Evolutionary conservation across 2,329 filamentous ascomycete genomes (phyloP), one percentile per base, ranked within the genome.

Genomic region (Xylariaceae sp.): DNA sequence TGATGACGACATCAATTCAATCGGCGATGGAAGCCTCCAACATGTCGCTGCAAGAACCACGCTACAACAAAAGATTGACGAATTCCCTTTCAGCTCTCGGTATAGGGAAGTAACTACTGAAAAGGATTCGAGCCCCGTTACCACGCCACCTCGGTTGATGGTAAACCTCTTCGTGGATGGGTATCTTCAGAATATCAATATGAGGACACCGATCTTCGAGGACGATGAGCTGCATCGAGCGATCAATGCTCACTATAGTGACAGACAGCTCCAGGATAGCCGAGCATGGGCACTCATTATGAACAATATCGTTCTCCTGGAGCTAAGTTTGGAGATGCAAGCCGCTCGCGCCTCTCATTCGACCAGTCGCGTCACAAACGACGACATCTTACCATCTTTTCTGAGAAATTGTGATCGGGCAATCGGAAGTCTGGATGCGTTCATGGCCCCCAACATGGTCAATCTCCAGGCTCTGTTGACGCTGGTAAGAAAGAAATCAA

Each of bases 301-400:
- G 16, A 61, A 58, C 40, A 60, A 59, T 16, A 50, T 60, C 16
- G 51, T 57, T 31, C 47, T 60, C 11, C 47, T 61, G 2, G 54
- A 55, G 22, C 47, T 61, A 3, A 48, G 57, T 7, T 38, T 61
- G 13, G 59, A 60, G 22, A 54, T 54, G 5, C 58, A 60, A 41
- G 50, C 50, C 13, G 48, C 47, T 18, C 50, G 53, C 11, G 48
- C 46, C 31, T 49, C 45, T 11, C 43, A 47, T 16, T 54, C 57
- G 9, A 49, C 43, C 36, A 53, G 48, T 6, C 47, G 53, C 11
- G 44, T 45, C 12, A 54, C 55, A 33, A 56, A 58, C 33, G 51
- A 60, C 28, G 59, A 60, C n/a, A 50, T 61, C 6, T 9, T 61
- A 7, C 51, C 55, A 45, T 58, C 59, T 2, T 60, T 60, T 42